Evolutionary conservation across 1,284 basidiomycete genomes (phyloP).

Genomic region (Pascua guehoae): DNA sequence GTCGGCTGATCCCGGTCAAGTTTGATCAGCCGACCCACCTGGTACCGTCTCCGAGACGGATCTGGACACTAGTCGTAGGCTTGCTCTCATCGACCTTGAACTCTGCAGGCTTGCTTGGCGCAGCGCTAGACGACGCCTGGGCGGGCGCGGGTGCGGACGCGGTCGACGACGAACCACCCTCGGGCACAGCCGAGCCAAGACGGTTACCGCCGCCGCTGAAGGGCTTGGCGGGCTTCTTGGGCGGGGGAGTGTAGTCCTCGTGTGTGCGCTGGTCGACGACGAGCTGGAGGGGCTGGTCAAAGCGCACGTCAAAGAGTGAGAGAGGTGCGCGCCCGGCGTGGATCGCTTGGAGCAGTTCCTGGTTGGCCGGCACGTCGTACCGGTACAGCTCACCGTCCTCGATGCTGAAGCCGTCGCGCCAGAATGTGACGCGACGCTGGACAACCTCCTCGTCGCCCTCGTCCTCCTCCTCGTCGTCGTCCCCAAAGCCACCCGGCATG

Average conservation of each 20-base stretch:
- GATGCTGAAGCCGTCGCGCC: constrained; percentile 90
- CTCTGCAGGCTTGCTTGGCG: constrained; percentile 1
- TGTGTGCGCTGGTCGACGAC: constrained; percentile 68
- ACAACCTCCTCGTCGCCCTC: constrained; percentile 58
- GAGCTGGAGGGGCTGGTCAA: constrained; percentile 81
- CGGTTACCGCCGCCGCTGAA: constrained; percentile 78
- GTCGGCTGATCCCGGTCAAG: no score
- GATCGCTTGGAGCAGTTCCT: constrained; percentile 72
- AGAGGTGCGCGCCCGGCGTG: constrained; percentile 79
- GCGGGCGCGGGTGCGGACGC: constrained; percentile 23
- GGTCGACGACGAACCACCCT: background rate
- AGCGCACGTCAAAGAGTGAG: constrained; percentile 68
- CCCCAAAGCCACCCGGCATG: constrained; percentile 15
- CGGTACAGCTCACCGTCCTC: constrained; percentile 82
- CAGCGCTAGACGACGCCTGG: constrained; percentile 1
- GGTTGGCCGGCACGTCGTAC: constrained; percentile 78
- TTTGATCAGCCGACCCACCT: constrained; percentile 21
- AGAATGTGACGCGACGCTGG: constrained; percentile 81
- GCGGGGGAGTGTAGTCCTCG: constrained; percentile 65
- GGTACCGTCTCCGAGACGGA: constrained; percentile 85
- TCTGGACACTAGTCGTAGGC: constrained; percentile 85
- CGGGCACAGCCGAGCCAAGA: constrained; percentile 56
- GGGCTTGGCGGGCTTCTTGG: constrained; percentile 52
- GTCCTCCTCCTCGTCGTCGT: constrained; percentile 27
- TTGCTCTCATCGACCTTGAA: constrained; percentile 53